A percentile compares a stretch with the other conserved stretches of the same genome.
phyloP scores from a whole-genome alignment of 345 rosid species.

The Combretum micranthum region DNA sequence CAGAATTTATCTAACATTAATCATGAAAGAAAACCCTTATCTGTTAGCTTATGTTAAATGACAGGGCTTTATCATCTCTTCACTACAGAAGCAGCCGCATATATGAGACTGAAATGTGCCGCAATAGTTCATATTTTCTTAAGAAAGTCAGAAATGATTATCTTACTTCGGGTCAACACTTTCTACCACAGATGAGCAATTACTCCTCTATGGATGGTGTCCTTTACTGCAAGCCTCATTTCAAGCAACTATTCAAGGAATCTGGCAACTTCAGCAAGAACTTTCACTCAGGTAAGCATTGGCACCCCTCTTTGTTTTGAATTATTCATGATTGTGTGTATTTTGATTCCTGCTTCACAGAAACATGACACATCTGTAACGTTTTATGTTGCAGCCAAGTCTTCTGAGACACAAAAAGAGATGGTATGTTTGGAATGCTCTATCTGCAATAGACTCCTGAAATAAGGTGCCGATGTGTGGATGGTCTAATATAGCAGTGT shows the following conservation, averaged over 20 bases:
- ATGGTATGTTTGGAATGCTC: slow-evolving; percentile 30
- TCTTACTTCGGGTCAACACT: not conserved
- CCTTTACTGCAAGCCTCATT: slow-evolving; percentile 92
- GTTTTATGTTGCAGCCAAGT: slow-evolving; percentile 28
- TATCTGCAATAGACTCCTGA: not conserved
- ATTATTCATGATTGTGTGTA: not conserved
- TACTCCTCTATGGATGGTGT: slow-evolving; percentile 99
- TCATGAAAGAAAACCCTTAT: too few relatives aligned
- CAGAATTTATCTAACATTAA: too few relatives aligned
- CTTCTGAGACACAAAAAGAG: slow-evolving; percentile 44
- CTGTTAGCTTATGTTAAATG: too few relatives aligned
- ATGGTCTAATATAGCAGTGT: too few relatives aligned
- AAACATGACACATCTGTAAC: slow-evolving; percentile 7
- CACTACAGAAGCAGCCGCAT: too few relatives aligned
- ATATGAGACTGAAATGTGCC: too few relatives aligned
- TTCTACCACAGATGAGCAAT: slow-evolving; percentile 69
- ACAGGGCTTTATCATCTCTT: too few relatives aligned
- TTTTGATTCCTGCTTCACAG: not conserved
- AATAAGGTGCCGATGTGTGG: too few relatives aligned
- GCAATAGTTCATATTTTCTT: too few relatives aligned
- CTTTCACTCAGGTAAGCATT: slow-evolving; percentile 51
- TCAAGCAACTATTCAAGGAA: slow-evolving; percentile 97
- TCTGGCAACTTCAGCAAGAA: slow-evolving; percentile 98
- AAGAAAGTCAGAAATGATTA: too few relatives aligned
- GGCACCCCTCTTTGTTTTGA: not conserved